These are phyloP conservation scores for Globisporangium echinulatum DNA, from an alignment of 352 stramenopile genomes.

Conservation along the genomic window DNA sequence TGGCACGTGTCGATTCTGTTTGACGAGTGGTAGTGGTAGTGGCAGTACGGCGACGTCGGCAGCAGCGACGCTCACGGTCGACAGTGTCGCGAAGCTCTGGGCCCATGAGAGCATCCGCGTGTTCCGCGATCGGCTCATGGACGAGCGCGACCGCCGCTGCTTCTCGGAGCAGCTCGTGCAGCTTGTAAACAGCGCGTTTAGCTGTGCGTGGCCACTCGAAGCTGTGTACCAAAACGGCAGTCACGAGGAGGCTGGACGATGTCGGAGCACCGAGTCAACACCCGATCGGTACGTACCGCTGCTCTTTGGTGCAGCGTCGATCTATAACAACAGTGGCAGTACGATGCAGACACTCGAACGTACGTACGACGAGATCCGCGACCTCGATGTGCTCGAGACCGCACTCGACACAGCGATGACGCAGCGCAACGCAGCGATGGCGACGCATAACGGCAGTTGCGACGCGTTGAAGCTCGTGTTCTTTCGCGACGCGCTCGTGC, in stretches of 20 bases:
- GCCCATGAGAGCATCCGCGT: constrained; percentile 88
- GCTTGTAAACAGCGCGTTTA: constrained; percentile 55
- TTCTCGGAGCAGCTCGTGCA: constrained; percentile 78
- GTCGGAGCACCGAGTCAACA: background rate
- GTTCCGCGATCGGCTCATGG: constrained; percentile 90
- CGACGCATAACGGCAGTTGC: constrained; percentile 29
- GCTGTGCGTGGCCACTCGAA: constrained; percentile 53
- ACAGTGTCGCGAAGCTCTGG: constrained; percentile 78
- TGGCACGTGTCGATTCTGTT: constrained; percentile 20
- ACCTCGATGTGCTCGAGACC: constrained; percentile 55
- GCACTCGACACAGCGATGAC: constrained; percentile 42
- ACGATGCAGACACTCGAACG: background rate
- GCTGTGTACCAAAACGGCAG: constrained; percentile 21
- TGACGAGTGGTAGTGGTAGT: constrained; percentile 4
- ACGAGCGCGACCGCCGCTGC: constrained; percentile 75
- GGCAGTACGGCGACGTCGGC: constrained; percentile 5
- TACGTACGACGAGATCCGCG: constrained; percentile 12
- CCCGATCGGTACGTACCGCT: constrained; percentile 1
- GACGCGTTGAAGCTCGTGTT: constrained; percentile 55
- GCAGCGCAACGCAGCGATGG: constrained; percentile 43
- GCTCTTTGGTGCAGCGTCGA: constrained; percentile 6
- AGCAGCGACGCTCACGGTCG: constrained; percentile 16
- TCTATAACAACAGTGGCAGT: background rate
- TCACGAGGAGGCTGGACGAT: background rate
- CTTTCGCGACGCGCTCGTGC: constrained; percentile 79